Percentiles rank a stretch among this genome's conserved stretches.
Conservation (phyloP, 2,329 filamentous ascomycete species). For the Phialophora expanda region DNA sequence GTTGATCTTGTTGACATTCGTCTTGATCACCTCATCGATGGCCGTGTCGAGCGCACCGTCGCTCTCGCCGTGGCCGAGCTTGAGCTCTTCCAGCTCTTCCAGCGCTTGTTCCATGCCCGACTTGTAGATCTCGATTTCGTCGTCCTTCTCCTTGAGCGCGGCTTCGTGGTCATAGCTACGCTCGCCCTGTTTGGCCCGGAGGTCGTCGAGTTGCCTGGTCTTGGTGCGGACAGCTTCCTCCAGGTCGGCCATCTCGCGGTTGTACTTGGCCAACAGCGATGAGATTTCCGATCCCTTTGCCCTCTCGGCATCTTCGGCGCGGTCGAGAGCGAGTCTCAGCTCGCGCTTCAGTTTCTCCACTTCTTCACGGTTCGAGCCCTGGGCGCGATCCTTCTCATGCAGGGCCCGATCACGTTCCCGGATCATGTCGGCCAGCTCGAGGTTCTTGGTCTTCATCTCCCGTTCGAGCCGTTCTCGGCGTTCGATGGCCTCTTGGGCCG, state of each 20-base stretch:
- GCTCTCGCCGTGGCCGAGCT: constrained; percentile 69
- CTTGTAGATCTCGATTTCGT: constrained; percentile 97
- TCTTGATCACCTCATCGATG: constrained; percentile 84
- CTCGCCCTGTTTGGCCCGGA: constrained; percentile 76
- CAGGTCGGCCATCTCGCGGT: constrained; percentile 94
- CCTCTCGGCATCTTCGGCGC: constrained; percentile 88
- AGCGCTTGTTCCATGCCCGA: constrained; percentile 96
- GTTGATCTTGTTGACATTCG: constrained; percentile 90
- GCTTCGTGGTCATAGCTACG: constrained; percentile 85
- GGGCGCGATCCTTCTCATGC: constrained; percentile 88
- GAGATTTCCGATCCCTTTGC: constrained; percentile 95
- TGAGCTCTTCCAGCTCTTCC: constrained; percentile 88
- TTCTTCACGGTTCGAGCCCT: constrained; percentile 87
- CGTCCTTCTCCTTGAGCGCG: constrained; percentile 88
- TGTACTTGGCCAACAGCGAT: constrained; percentile 92
- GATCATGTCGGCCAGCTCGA: constrained; percentile 99
- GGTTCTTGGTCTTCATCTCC: constrained; percentile 98
- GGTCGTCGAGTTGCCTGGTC: constrained; percentile 82
- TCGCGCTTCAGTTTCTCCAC: constrained; percentile 93
- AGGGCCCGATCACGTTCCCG: constrained; percentile 90
- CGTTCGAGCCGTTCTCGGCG: constrained; percentile 92
- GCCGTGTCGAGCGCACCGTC: constrained; percentile 85
- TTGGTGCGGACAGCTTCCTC: constrained; percentile 90
- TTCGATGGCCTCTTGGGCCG: constrained; percentile 95
- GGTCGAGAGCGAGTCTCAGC: constrained; percentile 86